These are phyloP conservation scores for Ceratocystiopsis minuta DNA, from an alignment of 2,329 filamentous ascomycete genomes.

Conservation along the genomic window DNA sequence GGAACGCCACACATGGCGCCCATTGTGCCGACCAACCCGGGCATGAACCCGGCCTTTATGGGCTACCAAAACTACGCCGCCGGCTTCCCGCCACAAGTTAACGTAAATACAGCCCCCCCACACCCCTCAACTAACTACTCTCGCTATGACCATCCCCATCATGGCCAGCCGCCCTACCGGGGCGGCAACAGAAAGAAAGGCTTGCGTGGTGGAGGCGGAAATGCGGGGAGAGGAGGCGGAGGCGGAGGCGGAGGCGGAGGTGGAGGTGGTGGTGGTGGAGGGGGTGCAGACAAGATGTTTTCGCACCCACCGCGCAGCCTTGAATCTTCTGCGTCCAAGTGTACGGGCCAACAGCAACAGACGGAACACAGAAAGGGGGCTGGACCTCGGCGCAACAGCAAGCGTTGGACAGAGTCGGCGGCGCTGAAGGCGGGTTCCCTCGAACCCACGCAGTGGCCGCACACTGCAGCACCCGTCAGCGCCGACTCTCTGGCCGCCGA, in stretches of 20 bases:
- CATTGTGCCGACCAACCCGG: constrained; percentile 43
- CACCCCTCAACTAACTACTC: no score
- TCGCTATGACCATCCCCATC: no score
- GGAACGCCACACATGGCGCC: constrained; percentile 51
- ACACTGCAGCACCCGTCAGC: neutral
- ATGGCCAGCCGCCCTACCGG: constrained; percentile 17
- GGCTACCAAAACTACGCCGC: constrained; percentile 1
- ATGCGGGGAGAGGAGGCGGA: constrained; percentile 4
- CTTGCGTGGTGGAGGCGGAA: constrained; percentile 21
- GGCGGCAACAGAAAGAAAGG: constrained; percentile 24
- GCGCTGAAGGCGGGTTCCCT: constrained; percentile 8
- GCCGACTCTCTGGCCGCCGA: neutral
- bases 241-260: neutral
- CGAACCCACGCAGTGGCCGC: no score
- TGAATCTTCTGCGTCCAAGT: constrained; percentile 17
- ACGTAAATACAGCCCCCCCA: constrained; percentile 8
- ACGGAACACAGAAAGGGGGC: neutral
- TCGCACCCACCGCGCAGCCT: constrained; percentile 21
- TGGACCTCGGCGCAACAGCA: constrained; percentile 22
- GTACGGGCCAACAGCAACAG: neutral
- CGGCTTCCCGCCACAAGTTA: constrained; percentile 7
- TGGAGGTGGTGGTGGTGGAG: no score
- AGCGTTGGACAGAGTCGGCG: constrained; percentile 22
- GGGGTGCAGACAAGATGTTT: constrained; percentile 19
- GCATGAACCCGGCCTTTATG: constrained; percentile 21